A percentile compares a stretch with the other conserved stretches of the same genome.
These are phyloP conservation scores for Nakazawaea laoshanensis DNA, from an alignment of 805 yeast species.

Conservation along the genomic window DNA sequence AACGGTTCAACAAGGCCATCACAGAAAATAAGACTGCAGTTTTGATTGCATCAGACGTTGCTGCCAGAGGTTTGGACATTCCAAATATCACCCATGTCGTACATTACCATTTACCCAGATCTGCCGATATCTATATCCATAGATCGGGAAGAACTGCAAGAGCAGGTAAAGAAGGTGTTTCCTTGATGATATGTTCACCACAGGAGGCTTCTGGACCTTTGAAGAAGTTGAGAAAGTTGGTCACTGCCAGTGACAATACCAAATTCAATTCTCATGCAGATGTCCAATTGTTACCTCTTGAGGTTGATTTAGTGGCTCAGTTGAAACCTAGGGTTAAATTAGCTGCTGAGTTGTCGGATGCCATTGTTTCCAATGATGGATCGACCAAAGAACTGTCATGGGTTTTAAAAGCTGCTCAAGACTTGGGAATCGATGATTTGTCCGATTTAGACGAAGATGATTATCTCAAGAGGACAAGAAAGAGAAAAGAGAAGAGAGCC, in stretches of 20 bases:
- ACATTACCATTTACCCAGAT: constrained; percentile 90
- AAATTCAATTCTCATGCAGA: constrained; percentile 26
- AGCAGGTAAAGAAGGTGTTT: constrained; percentile 91
- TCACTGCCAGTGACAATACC: constrained; percentile 24
- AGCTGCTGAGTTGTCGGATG: constrained; percentile 71
- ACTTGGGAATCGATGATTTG: constrained; percentile 71
- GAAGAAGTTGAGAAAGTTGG: constrained; percentile 57
- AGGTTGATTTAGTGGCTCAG: constrained; percentile 63
- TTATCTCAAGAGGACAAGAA: constrained; percentile 52
- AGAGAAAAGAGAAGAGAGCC: constrained; percentile 43
- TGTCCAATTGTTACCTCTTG: constrained; percentile 67
- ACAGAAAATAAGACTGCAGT: constrained; percentile 48
- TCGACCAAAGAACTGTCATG: constrained; percentile 65
- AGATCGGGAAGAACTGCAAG: constrained; percentile 99
- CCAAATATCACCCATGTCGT: constrained; percentile 87
- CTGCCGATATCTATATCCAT: constrained; percentile 92
- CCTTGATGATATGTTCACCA: constrained; percentile 87
- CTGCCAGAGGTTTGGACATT: constrained; percentile 96
- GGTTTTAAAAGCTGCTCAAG: constrained; percentile 89
- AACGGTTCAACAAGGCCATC: constrained; percentile 58
- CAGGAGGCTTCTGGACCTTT: constrained; percentile 89
- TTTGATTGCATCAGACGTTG: constrained; percentile 91
- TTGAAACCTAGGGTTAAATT: constrained; percentile 58
- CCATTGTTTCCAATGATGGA: constrained; percentile 45
- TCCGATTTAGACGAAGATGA: constrained; percentile 68